Conservation (phyloP, 2,329 filamentous ascomycete genomes). For the Clarireedia paspali region DNA sequence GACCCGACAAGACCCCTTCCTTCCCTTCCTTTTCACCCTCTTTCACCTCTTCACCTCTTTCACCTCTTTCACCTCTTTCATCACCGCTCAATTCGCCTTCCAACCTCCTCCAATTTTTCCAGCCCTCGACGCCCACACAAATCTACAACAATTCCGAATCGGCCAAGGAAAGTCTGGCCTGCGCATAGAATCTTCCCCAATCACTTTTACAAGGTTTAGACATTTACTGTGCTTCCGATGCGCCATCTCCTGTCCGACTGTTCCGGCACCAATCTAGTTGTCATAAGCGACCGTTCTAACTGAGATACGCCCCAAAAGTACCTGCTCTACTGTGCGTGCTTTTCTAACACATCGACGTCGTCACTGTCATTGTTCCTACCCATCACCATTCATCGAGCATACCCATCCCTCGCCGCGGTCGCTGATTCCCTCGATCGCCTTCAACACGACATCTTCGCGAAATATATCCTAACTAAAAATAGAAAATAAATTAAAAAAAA, state of each 20-base stretch:
- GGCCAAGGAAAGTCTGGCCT: too few relatives aligned
- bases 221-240: not conserved
- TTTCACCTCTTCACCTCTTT: not conserved
- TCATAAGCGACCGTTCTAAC: slow-evolving; percentile 9
- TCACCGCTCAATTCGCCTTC: too few relatives aligned
- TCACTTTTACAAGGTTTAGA: slow-evolving; percentile 4
- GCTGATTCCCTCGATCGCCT: not conserved
- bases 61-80: not conserved
- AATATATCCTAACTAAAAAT: not conserved
- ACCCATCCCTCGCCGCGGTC: not conserved
- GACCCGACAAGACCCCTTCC: not conserved
- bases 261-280: slow-evolving; percentile 9
- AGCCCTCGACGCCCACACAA: too few relatives aligned
- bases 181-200: not conserved
- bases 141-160: too few relatives aligned
- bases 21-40: not conserved
- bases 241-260: slow-evolving; percentile 9
- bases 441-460: not conserved
- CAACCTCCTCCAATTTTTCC: not conserved
- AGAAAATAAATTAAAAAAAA: too few relatives aligned
- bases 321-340: not conserved
- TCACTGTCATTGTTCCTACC: not conserved
- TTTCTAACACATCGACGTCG: slow-evolving; percentile 1
- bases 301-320: slow-evolving; percentile 1
- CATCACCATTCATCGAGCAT: not conserved